These are phyloP conservation scores for Aspergillus nidulans DNA, from an alignment of 495 filamentous ascomycete species.

Conservation along the genomic window DNA sequence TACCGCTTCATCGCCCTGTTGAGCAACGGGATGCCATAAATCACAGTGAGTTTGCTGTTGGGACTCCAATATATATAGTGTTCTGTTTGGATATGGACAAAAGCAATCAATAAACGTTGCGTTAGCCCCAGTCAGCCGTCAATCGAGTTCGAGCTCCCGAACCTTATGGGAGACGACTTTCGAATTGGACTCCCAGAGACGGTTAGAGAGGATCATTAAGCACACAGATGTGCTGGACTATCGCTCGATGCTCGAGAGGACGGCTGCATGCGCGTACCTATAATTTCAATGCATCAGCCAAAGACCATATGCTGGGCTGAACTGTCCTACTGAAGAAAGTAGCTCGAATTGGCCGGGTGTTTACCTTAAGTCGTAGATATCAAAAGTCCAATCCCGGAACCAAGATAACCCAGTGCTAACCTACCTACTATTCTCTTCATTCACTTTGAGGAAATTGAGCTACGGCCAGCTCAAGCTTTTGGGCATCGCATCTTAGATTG, in stretches of 20 bases:
- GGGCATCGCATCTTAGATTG: background rate
- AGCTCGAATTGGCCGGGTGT: no score
- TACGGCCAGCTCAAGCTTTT: background rate
- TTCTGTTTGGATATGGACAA: background rate
- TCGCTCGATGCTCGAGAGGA: no score
- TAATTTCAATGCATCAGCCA: no score
- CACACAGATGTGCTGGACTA: no score
- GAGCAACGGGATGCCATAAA: background rate
- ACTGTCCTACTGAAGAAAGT: no score
- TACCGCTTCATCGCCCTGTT: background rate
- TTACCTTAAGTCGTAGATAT: no score
- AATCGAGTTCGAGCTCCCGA: background rate
- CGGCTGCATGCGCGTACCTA: no score
- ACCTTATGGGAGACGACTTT: background rate
- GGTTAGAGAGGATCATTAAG: conserved; percentile 4
- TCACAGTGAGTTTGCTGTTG: background rate
- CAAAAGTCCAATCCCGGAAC: no score
- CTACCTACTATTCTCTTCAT: no score
- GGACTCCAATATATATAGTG: background rate
- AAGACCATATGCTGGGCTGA: no score
- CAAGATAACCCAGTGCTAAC: no score
- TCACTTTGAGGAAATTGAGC: no score
- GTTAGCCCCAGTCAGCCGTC: background rate
- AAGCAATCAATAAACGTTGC: background rate
- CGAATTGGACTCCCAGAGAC: background rate